Percentiles rank a stretch among this genome's conserved stretches.
These are phyloP conservation scores for Globisporangium apiculatum DNA, from an alignment of 352 stramenopile species.

Conservation along the genomic window DNA sequence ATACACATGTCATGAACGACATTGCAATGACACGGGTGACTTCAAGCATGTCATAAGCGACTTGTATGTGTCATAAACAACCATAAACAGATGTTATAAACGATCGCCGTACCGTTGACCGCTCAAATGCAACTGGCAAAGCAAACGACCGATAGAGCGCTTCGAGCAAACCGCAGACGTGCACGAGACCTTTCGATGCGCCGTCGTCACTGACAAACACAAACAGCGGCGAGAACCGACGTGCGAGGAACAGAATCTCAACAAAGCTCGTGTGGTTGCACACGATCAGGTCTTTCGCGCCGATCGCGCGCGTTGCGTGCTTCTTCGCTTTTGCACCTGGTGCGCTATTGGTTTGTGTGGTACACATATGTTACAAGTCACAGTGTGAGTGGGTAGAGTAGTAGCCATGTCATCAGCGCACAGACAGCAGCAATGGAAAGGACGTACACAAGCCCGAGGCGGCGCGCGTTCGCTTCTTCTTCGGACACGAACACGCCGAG, in stretches of 20 bases:
- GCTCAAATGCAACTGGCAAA: slow-evolving; percentile 29
- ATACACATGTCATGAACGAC: background rate
- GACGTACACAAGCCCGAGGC: slow-evolving; percentile 53
- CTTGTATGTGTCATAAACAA: background rate
- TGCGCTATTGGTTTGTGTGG: slow-evolving; percentile 3
- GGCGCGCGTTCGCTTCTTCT: slow-evolving; percentile 63
- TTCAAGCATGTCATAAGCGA: too few relatives aligned
- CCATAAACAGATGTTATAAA: background rate
- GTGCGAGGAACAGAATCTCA: slow-evolving; percentile 70
- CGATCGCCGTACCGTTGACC: slow-evolving; percentile 22
- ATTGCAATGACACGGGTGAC: background rate
- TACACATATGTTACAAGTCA: too few relatives aligned
- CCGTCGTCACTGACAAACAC: slow-evolving; percentile 52
- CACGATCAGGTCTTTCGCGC: slow-evolving; percentile 54
- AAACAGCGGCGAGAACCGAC: slow-evolving; percentile 75
- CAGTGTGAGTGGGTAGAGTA: too few relatives aligned
- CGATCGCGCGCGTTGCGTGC: slow-evolving; percentile 19
- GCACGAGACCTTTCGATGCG: slow-evolving; percentile 46
- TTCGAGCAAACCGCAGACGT: slow-evolving; percentile 58
- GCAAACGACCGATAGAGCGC: slow-evolving; percentile 52
- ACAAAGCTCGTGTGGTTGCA: slow-evolving; percentile 82
- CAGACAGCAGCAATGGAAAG: background rate
- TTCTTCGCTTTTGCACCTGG: slow-evolving; percentile 22
- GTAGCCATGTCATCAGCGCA: background rate
- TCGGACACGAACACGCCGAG: slow-evolving; percentile 62